Evolutionary conservation across 352 stramenopile genomes (phyloP).

Genomic region (Phytophthora capsici): DNA sequence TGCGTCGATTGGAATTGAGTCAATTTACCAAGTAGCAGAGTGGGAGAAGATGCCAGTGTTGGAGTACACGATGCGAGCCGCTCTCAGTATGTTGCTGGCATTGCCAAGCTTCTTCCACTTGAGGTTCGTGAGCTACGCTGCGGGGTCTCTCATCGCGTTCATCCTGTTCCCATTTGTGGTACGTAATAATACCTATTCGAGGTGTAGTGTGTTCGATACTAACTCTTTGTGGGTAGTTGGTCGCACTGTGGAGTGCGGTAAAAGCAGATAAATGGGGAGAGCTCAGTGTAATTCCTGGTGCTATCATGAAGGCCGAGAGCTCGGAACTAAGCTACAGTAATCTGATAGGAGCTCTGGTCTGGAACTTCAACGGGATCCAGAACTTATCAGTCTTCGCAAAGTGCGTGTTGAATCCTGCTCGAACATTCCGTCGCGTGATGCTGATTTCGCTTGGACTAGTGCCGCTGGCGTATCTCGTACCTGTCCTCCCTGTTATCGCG

Average conservation of each 20-base stretch:
- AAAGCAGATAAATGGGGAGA: constrained; percentile 43
- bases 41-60: constrained; percentile 37
- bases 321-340: constrained; percentile 30
- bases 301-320: constrained; percentile 7
- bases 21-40: constrained; percentile 27
- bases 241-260: constrained; percentile 47
- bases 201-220: neutral
- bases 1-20: constrained; percentile 50
- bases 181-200: constrained; percentile 14
- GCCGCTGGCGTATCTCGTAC: constrained; percentile 55
- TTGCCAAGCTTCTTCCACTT: constrained; percentile 56
- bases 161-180: constrained; percentile 49
- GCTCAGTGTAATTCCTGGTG: constrained; percentile 39
- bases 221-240: constrained; percentile 21
- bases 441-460: constrained; percentile 44
- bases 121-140: constrained; percentile 42
- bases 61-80: constrained; percentile 52
- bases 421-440: constrained; percentile 53
- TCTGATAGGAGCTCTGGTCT: constrained; percentile 50
- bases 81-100: constrained; percentile 56
- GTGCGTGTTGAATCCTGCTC: constrained; percentile 42
- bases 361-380: constrained; percentile 63
- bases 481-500: constrained; percentile 42
- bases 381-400: constrained; percentile 62
- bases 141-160: constrained; percentile 38